These are phyloP conservation scores for Neobulgaria alba DNA, from an alignment of 2,329 filamentous ascomycete genomes.

Conservation along the genomic window DNA sequence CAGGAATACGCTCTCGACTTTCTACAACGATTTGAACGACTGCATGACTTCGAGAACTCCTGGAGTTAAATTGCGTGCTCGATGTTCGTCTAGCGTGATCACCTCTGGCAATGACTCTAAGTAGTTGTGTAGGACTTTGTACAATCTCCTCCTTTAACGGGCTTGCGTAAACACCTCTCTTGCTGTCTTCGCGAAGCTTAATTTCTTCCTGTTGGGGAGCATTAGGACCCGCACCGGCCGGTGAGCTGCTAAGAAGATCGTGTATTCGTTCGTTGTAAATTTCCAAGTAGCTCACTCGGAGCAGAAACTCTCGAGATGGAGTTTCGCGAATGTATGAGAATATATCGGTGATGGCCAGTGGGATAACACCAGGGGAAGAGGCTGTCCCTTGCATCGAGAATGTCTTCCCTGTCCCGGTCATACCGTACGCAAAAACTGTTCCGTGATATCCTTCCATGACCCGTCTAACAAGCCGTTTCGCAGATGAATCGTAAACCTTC, in stretches of 20 bases:
- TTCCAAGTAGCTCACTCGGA: slow-evolving; percentile 95
- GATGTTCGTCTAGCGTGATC: slow-evolving; percentile 84
- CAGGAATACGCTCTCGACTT: slow-evolving; percentile 75
- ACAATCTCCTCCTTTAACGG: slow-evolving; percentile 98
- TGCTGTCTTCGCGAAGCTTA: slow-evolving; percentile 92
- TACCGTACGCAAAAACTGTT: slow-evolving; percentile 96
- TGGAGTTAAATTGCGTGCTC: slow-evolving; percentile 93
- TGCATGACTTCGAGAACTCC: slow-evolving; percentile 94
- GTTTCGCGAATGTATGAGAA: slow-evolving; percentile 99
- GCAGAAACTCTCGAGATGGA: slow-evolving; percentile 83
- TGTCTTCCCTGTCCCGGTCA: slow-evolving; percentile 98
- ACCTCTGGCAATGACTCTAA: slow-evolving; percentile 89
- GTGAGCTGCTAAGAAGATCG: slow-evolving; percentile 75
- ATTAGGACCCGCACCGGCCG: slow-evolving; percentile 43
- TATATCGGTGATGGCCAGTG: slow-evolving; percentile 94
- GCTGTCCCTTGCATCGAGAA: slow-evolving; percentile 99
- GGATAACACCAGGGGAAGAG: slow-evolving; percentile 91
- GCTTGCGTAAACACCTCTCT: slow-evolving; percentile 91
- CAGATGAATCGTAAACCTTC: slow-evolving; percentile 86
- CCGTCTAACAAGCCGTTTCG: slow-evolving; percentile 85
- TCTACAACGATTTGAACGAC: slow-evolving; percentile 99
- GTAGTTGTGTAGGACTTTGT: slow-evolving; percentile 88
- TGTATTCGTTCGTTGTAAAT: slow-evolving; percentile 99
- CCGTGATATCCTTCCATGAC: slow-evolving; percentile 99
- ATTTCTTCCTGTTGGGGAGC: slow-evolving; percentile 75